A percentile compares a stretch with the other conserved stretches of the same genome.
Evolutionary conservation across 495 filamentous ascomycete genomes (phyloP).

Genomic region (Lophiostoma macrostomum): DNA sequence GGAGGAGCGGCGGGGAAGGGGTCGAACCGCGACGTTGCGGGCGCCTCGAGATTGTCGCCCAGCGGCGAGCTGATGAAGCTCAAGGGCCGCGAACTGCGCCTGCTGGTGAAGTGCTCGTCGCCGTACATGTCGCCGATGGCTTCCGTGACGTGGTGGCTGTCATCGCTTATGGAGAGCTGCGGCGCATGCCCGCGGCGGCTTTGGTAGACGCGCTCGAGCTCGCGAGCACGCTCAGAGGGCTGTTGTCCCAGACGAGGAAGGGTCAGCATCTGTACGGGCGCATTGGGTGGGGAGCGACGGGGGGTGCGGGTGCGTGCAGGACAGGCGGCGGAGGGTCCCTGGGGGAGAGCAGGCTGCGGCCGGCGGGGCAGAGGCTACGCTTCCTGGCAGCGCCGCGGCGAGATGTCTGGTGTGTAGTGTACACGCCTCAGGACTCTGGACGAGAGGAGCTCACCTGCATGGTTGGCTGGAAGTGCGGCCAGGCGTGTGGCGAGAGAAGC

Average conservation of each 20-base stretch:
- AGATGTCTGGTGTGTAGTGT: too few species aligned
- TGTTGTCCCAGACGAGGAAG: constrained; percentile 19
- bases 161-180: constrained; percentile 70
- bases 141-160: constrained; percentile 95
- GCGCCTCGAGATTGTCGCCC: constrained; percentile 35
- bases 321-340: not conserved
- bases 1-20: constrained; percentile 26
- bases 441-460: constrained; percentile 23
- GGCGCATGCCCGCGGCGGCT: constrained; percentile 59
- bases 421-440: too few species aligned
- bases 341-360: not conserved
- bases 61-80: constrained; percentile 62
- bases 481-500: constrained; percentile 10
- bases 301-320: constrained; percentile 2
- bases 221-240: constrained; percentile 38
- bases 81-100: constrained; percentile 55
- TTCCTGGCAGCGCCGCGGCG: not conserved
- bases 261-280: constrained; percentile 18
- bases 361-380: not conserved
- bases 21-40: constrained; percentile 21
- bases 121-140: constrained; percentile 96
- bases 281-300: not conserved
- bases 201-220: constrained; percentile 42
- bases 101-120: constrained; percentile 57
- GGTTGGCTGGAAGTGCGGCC: constrained; percentile 7